These are phyloP conservation scores for Geotrichum candidum DNA, from an alignment of 1,139 yeast genomes.

Conservation along the genomic window DNA sequence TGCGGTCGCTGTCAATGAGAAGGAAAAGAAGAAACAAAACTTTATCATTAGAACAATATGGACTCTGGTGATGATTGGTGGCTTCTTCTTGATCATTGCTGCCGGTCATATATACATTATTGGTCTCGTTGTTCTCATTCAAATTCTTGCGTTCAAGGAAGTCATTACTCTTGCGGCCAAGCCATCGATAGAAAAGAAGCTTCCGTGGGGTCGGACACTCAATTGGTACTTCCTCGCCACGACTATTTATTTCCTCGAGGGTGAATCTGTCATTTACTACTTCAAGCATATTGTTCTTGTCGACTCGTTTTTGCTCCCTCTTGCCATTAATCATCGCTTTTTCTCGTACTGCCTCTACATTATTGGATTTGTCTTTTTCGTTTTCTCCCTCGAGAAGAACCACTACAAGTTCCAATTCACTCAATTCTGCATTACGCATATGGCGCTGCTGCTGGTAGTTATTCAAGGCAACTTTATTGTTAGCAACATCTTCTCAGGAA, in stretches of 20 bases:
- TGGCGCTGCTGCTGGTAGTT: constrained; percentile 85
- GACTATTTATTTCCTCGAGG: constrained; percentile 83
- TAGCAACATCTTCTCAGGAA: constrained; percentile 80
- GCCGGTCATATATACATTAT: constrained; percentile 86
- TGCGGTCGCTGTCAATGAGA: constrained; percentile 31
- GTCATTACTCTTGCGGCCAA: constrained; percentile 77
- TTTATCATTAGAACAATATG: constrained; percentile 87
- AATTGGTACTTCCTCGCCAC: constrained; percentile 76
- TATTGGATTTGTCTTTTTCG: constrained; percentile 85
- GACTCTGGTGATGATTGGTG: constrained; percentile 86
- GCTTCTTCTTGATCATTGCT: constrained; percentile 65
- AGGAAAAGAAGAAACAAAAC: constrained; percentile 69
- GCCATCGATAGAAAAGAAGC: constrained; percentile 75
- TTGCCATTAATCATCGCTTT: constrained; percentile 69
- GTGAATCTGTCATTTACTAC: constrained; percentile 70
- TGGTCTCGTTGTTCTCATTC: constrained; percentile 61
- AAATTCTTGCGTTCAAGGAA: constrained; percentile 81
- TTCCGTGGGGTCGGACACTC: constrained; percentile 77
- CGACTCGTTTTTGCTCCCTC: constrained; percentile 40
- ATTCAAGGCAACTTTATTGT: constrained; percentile 92
- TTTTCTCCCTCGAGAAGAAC: constrained; percentile 82
- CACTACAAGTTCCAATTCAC: constrained; percentile 88
- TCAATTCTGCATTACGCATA: constrained; percentile 88
- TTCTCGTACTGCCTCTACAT: constrained; percentile 79
- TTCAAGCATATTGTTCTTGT: constrained; percentile 44